Conservation (phyloP, 2,329 filamentous ascomycete genomes). For the Pestalotiopsis fici region DNA sequence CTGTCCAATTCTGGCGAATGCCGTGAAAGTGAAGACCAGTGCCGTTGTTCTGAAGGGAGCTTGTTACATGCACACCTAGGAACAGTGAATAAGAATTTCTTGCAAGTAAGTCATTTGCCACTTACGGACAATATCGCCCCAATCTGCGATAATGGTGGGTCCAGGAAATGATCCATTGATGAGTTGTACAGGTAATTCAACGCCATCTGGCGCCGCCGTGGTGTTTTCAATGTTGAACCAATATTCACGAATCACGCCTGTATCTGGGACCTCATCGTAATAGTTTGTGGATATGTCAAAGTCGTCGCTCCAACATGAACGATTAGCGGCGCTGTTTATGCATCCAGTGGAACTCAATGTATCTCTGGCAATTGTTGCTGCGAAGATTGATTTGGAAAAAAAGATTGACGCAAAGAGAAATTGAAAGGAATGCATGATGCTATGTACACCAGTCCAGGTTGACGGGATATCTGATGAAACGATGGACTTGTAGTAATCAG, state of each 20-base stretch:
- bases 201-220: slow-evolving; percentile 39
- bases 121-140: slow-evolving; percentile 32
- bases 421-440: not conserved
- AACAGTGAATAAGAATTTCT: not conserved
- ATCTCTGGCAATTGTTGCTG: not conserved
- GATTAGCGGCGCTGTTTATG: slow-evolving; percentile 5
- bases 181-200: slow-evolving; percentile 27
- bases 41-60: slow-evolving; percentile 51
- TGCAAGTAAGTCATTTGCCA: not conserved
- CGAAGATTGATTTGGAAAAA: not conserved
- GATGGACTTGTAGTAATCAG: not conserved
- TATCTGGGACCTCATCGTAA: slow-evolving; percentile 32
- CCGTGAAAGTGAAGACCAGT: slow-evolving; percentile 67
- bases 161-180: slow-evolving; percentile 37
- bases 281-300: slow-evolving; percentile 36
- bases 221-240: slow-evolving; percentile 32
- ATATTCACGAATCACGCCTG: slow-evolving; percentile 42
- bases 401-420: not conserved
- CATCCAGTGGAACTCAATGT: not conserved
- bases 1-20: slow-evolving; percentile 56
- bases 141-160: slow-evolving; percentile 44
- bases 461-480: not conserved
- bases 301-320: not conserved
- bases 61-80: slow-evolving; percentile 50
- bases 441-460: not conserved